A percentile compares a stretch with the other conserved stretches of the same genome.
Conservation (phyloP, 2,329 filamentous ascomycete species). For the Aspergillus intermedius region DNA sequence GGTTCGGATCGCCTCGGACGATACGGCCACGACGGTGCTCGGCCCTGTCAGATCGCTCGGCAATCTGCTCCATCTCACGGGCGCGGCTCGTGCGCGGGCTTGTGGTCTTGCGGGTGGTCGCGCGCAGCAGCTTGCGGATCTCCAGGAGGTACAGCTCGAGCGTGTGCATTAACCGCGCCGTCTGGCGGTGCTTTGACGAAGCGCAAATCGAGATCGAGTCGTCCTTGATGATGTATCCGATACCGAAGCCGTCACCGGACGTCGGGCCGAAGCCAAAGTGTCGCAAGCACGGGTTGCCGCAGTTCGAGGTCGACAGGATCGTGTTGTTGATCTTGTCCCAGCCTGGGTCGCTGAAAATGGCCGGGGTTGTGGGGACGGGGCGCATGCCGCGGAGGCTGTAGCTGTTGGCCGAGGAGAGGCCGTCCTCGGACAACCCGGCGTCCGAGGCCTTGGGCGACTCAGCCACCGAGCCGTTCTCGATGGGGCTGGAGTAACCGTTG, state of each 20-base stretch:
- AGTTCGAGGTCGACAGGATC: constrained; percentile 95
- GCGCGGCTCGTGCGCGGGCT: constrained; percentile 52
- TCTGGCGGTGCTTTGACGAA: constrained; percentile 89
- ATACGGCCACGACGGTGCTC: constrained; percentile 63
- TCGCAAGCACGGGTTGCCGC: constrained; percentile 86
- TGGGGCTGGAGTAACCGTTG: constrained; percentile 59
- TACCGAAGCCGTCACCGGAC: constrained; percentile 88
- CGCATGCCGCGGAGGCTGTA: constrained; percentile 47
- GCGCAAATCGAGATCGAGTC: constrained; percentile 86
- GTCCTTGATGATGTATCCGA: constrained; percentile 98
- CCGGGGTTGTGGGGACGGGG: constrained; percentile 50
- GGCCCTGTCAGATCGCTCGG: constrained; percentile 33
- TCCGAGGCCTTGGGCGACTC: constrained; percentile 29
- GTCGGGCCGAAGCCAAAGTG: constrained; percentile 97
- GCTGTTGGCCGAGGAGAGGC: constrained; percentile 45
- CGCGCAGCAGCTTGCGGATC: constrained; percentile 73
- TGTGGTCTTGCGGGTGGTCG: constrained; percentile 54
- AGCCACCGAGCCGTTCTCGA: constrained; percentile 22
- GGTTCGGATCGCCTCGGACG: constrained; percentile 52
- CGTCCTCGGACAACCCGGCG: constrained; percentile 36
- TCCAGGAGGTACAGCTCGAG: constrained; percentile 87
- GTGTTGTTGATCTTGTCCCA: constrained; percentile 97
- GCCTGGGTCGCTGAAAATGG: constrained; percentile 77
- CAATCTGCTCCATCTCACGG: constrained; percentile 51
- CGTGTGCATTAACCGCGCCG: constrained; percentile 79